Evolutionary conservation across 164 flowering plant genomes (phyloP), one percentile per base, ranked within the genome.

Genomic region (Chloranthus sessilifolius): DNA sequence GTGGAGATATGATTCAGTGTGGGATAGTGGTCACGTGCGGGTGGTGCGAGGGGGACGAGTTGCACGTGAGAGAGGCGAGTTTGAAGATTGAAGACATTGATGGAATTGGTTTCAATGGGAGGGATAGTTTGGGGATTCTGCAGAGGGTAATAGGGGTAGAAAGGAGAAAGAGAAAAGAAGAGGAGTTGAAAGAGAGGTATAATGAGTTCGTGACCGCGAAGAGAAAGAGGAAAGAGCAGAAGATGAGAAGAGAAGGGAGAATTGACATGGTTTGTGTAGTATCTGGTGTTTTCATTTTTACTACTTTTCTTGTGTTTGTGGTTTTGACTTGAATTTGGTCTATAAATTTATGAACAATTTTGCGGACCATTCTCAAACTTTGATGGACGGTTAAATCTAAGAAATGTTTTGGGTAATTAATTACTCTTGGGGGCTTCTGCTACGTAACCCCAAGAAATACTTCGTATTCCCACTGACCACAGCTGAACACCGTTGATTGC

Each of bases 11-110:
- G 7, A 74, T 70, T 40, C 67, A 69, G 72, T 71, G 66, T 17
- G 66, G 23, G 48, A 59, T 74, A 28, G 60, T 62, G 54, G 80
- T 74, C n/a, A 66, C 60, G 26, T 74, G 75, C 33, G 73, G 71
- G 11, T 68, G 63, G 37, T 43, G 55, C 24, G 84, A 54, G 34
- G 76, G 66, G 6, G 77, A 59, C 12, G 70, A 56, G 62, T 16
- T 74, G 74, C 67, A 65, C 12, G 74, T 85, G 69, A 66, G 61
- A 56, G 97, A 85, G 59, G 77, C 79, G 74, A 67, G 76, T 47
- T n/a, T 88, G 73, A 68, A 61, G 59, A 59, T 79, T 68, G 83
- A 76, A 76, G 91, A 81, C 62, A 72, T 74, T 79, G 88, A 82
- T 1, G 94, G 94, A 25, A 79, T 43, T 53, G 53, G 47, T 17